phyloP scores from a whole-genome alignment of 371 early-diverging fungal genomes.

The Ordospora pajunii region DNA sequence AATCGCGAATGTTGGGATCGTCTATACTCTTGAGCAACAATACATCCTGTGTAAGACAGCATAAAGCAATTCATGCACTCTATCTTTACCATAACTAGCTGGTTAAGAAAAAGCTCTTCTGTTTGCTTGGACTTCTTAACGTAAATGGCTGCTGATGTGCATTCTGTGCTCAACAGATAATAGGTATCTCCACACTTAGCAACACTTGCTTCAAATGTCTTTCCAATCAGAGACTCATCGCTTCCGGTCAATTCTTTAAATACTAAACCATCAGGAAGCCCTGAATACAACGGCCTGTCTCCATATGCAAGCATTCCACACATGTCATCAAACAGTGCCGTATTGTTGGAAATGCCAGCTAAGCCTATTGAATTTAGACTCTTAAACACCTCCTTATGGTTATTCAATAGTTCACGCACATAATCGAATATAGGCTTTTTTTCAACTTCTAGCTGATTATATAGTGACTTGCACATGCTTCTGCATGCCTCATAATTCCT shows the following conservation, averaged over 20 bases:
- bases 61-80: not conserved
- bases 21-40: not conserved
- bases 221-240: not conserved
- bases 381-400: not conserved
- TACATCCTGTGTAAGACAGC: conserved; percentile 29
- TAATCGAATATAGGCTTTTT: not conserved
- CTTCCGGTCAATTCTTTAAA: conserved; percentile 32
- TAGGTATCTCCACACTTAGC: conserved; percentile 20
- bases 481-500: not conserved
- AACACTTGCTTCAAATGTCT: conserved; percentile 31
- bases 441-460: not conserved
- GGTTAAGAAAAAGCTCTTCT: conserved; percentile 27
- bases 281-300: conserved; percentile 18
- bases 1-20: not conserved
- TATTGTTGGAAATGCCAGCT: not conserved
- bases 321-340: not conserved
- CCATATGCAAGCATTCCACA: not conserved
- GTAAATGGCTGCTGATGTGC: conserved; percentile 26
- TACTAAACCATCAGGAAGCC: conserved; percentile 32
- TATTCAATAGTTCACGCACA: not conserved
- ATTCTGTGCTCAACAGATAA: conserved; percentile 3
- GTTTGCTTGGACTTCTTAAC: not conserved
- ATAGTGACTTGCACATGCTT: not conserved
- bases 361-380: not conserved
- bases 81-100: conserved; percentile 39